Conservation (phyloP, 2,329 filamentous ascomycete genomes). For the Neopestalotiopsis rosae region DNA sequence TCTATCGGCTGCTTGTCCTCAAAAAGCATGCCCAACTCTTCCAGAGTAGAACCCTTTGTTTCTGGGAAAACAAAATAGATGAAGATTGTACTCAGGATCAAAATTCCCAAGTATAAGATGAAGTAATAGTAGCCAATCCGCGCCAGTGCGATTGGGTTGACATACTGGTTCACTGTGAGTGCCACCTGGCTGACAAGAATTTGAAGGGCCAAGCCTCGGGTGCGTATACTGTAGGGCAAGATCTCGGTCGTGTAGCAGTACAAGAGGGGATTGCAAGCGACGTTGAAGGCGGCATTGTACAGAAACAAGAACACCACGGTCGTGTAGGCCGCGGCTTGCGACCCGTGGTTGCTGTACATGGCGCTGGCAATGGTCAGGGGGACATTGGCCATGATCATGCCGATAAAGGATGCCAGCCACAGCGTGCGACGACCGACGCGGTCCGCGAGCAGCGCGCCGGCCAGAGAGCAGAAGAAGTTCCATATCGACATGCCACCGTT, state of each 20-base stretch:
- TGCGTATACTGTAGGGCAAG: slow-evolving; percentile 56
- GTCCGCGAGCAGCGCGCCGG: slow-evolving; percentile 16
- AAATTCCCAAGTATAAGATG: slow-evolving; percentile 58
- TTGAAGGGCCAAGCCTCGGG: slow-evolving; percentile 43
- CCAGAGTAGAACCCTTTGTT: slow-evolving; percentile 53
- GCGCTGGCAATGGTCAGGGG: slow-evolving; percentile 43
- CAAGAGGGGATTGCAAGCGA: slow-evolving; percentile 59
- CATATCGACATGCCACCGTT: slow-evolving; percentile 32
- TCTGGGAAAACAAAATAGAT: slow-evolving; percentile 51
- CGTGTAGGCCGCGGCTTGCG: slow-evolving; percentile 37
- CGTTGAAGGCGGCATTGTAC: slow-evolving; percentile 56
- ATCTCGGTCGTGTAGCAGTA: slow-evolving; percentile 57
- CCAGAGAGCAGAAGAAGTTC: slow-evolving; percentile 7
- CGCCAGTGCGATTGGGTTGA: slow-evolving; percentile 59
- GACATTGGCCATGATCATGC: slow-evolving; percentile 37
- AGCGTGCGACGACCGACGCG: slow-evolving; percentile 23
- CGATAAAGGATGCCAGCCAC: slow-evolving; percentile 24
- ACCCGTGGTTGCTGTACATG: slow-evolving; percentile 30
- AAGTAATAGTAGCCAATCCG: slow-evolving; percentile 60
- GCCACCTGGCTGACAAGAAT: slow-evolving; percentile 36
- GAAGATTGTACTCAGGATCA: slow-evolving; percentile 46
- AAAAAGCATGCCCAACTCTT: slow-evolving; percentile 64
- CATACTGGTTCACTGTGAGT: slow-evolving; percentile 41
- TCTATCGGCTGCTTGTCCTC: slow-evolving; percentile 41
- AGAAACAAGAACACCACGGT: slow-evolving; percentile 46